A percentile compares a stretch with the other conserved stretches of the same genome.
Conservation (phyloP, 208 protist species). For the Crithidia bombi region DNA sequence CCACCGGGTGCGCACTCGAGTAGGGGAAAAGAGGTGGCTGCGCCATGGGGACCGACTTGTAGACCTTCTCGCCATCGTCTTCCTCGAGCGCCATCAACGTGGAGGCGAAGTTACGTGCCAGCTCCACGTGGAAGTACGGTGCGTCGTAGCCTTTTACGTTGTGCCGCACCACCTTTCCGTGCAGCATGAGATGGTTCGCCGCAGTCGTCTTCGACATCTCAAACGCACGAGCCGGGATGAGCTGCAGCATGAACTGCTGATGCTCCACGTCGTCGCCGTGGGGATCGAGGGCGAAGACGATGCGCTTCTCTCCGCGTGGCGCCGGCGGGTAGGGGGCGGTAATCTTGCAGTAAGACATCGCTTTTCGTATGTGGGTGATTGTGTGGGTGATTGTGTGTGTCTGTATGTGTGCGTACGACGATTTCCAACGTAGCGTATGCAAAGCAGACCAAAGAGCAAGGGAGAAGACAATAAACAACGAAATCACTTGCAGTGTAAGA, state of each 20-base stretch:
- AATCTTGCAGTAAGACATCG: constrained; percentile 44
- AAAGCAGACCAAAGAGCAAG: too few species aligned
- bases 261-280: constrained; percentile 36
- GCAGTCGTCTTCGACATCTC: constrained; percentile 38
- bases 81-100: constrained; percentile 27
- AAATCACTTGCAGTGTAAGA: too few species aligned
- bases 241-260: constrained; percentile 52
- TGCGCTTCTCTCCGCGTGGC: constrained; percentile 42
- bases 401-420: constrained; percentile 20
- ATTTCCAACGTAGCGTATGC: too few species aligned
- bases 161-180: constrained; percentile 33
- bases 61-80: constrained; percentile 29
- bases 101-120: constrained; percentile 29
- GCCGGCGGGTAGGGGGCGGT: constrained; percentile 42
- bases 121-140: constrained; percentile 54
- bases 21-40: constrained; percentile 49
- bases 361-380: background rate
- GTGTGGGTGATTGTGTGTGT: background rate
- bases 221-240: constrained; percentile 54
- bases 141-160: constrained; percentile 32
- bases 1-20: constrained; percentile 56
- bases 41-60: constrained; percentile 48
- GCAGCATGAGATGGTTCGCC: constrained; percentile 29
- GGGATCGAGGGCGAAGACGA: constrained; percentile 65
- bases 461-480: too few species aligned